phyloP scores from a whole-genome alignment of 805 yeast species.

The Tetrapisispora fleetii region DNA sequence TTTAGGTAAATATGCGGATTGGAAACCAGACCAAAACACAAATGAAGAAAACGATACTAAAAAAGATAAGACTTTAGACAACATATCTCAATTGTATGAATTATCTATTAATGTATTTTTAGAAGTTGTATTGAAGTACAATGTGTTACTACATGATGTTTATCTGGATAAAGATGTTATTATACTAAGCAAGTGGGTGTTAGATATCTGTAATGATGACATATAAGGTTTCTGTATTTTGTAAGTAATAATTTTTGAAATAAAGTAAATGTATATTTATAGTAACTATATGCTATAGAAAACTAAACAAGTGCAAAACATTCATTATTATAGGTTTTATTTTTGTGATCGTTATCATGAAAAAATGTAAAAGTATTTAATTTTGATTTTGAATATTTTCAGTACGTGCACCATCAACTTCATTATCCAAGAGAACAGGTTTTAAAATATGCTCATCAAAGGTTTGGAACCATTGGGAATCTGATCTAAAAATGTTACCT shows the following conservation, averaged over 20 bases:
- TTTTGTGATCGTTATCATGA: neutral
- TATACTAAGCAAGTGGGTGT: constrained; percentile 62
- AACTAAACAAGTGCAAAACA: neutral
- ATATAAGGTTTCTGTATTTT: neutral
- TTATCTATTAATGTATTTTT: constrained; percentile 54
- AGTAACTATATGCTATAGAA: neutral
- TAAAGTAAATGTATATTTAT: neutral
- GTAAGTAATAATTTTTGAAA: neutral
- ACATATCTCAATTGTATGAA: constrained; percentile 50
- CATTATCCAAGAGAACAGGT: constrained; percentile 69
- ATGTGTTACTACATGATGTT: constrained; percentile 54
- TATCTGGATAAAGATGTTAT: constrained; percentile 53
- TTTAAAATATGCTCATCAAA: constrained; percentile 91
- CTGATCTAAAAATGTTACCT: constrained; percentile 21
- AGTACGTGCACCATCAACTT: neutral
- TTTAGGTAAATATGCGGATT: constrained; percentile 37
- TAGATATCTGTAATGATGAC: constrained; percentile 35
- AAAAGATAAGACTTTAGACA: constrained; percentile 27
- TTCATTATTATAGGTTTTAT: no score
- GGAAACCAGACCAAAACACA: constrained; percentile 2
- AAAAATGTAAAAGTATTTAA: neutral
- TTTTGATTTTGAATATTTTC: neutral
- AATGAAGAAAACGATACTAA: constrained; percentile 6
- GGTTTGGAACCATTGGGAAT: constrained; percentile 80
- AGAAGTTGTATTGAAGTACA: constrained; percentile 54